Conservation (phyloP, 2,329 filamentous ascomycete species). For the Byssoonygena ceratinophila region DNA sequence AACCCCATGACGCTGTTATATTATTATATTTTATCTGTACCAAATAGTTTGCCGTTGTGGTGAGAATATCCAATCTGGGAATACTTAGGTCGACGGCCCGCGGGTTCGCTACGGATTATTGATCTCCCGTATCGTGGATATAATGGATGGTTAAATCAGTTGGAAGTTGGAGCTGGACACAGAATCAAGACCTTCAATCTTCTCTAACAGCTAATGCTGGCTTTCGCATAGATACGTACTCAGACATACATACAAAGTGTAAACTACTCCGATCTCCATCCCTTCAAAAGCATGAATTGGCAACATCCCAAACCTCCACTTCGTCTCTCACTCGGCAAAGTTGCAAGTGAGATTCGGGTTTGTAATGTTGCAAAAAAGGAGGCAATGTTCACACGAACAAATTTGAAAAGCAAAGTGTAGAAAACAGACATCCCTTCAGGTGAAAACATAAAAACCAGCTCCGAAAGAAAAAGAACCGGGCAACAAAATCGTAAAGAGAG, state of each 20-base stretch:
- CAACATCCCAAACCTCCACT: not conserved
- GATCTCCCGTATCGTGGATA: not conserved
- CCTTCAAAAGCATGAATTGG: not conserved
- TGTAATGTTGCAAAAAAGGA: not conserved
- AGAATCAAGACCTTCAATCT: not conserved
- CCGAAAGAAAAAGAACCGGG: not conserved
- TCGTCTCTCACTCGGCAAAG: not conserved
- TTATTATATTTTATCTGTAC: not conserved
- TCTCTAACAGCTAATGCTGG: slow-evolving; percentile 3
- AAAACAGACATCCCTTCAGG: slow-evolving; percentile 4
- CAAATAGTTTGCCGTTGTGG: too few species aligned
- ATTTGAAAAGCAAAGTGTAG: not conserved
- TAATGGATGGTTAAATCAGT: too few species aligned
- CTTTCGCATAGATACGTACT: slow-evolving; percentile 7
- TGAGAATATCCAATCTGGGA: too few species aligned
- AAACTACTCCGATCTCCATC: not conserved
- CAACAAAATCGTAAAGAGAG: slow-evolving; percentile 6
- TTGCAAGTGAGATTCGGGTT: not conserved
- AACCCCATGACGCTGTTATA: not conserved
- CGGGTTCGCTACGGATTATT: not conserved
- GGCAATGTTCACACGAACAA: not conserved
- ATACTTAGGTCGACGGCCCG: too few species aligned
- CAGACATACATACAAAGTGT: slow-evolving; percentile 8
- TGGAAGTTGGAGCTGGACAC: too few species aligned
- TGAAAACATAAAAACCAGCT: slow-evolving; percentile 8